Percentiles rank a stretch among this genome's conserved stretches.
Evolutionary conservation across 352 stramenopile species (phyloP).

Genomic region (Phytophthora hybrid): DNA sequence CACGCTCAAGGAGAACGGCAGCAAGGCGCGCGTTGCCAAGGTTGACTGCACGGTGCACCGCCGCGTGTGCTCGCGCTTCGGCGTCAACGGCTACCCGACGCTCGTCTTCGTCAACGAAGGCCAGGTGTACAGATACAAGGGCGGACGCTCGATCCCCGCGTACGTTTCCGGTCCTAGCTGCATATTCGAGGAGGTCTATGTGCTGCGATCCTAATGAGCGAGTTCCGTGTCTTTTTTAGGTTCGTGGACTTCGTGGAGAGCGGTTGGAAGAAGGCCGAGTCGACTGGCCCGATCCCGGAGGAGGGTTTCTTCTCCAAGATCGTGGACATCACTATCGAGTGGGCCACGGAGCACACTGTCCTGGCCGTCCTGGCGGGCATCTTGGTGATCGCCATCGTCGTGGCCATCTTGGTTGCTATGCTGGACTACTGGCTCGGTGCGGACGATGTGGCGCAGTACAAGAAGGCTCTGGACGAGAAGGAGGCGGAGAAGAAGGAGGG

Average conservation of each 20-base stretch:
- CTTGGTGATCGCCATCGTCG: conserved; percentile 64
- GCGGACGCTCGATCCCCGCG: conserved; percentile 70
- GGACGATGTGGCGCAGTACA: conserved; percentile 68
- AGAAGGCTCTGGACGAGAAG: conserved; percentile 50
- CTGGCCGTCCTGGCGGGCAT: conserved; percentile 66
- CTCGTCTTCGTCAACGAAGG: conserved; percentile 82
- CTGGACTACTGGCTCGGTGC: conserved; percentile 79
- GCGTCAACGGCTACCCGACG: conserved; percentile 80
- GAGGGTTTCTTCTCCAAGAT: conserved; percentile 71
- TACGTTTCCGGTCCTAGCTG: conserved; percentile 27
- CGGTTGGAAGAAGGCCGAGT: conserved; percentile 62
- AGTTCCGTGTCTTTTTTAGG: conserved; percentile 12
- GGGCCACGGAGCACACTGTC: conserved; percentile 77
- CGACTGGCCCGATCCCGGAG: conserved; percentile 64
- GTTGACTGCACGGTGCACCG: conserved; percentile 84
- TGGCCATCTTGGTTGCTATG: conserved; percentile 74
- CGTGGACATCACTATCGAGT: conserved; percentile 70
- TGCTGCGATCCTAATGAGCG: not conserved
- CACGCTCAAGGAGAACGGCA: conserved; percentile 67
- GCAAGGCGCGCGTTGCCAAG: conserved; percentile 68
- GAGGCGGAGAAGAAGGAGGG: conserved; percentile 28
- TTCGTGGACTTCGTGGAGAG: conserved; percentile 72
- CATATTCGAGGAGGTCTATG: not conserved
- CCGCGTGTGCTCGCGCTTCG: conserved; percentile 85
- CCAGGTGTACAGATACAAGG: conserved; percentile 83